Percentiles rank a stretch among this genome's conserved stretches.
Evolutionary conservation across 2,329 filamentous ascomycete species (phyloP).

Genomic region (Didymella glomerata): DNA sequence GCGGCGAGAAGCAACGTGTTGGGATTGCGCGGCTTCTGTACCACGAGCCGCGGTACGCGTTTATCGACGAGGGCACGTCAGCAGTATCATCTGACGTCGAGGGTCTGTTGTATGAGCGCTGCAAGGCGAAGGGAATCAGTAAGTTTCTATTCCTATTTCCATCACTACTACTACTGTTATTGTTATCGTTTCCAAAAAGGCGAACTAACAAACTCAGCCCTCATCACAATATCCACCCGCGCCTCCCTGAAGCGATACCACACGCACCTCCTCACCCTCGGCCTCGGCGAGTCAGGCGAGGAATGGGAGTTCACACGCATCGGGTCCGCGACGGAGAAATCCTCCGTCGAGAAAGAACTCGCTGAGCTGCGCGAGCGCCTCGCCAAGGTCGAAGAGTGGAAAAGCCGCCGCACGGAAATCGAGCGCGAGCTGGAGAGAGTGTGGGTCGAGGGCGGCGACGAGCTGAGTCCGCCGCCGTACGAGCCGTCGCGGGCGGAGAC

Average conservation of each 20-base stretch:
- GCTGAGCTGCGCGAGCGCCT: constrained; percentile 82
- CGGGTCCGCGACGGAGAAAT: constrained; percentile 90
- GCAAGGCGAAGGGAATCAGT: constrained; percentile 94
- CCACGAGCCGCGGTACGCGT: constrained; percentile 92
- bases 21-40: constrained; percentile 89
- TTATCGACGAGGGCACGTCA: constrained; percentile 94
- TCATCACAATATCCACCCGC: constrained; percentile 95
- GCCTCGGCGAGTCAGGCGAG: constrained; percentile 79
- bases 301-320: constrained; percentile 95
- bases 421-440: constrained; percentile 78
- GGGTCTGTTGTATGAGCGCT: constrained; percentile 88
- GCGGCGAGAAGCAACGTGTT: constrained; percentile 96
- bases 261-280: constrained; percentile 86
- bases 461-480: constrained; percentile 51
- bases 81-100: constrained; percentile 96
- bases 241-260: constrained; percentile 96
- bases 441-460: constrained; percentile 60
- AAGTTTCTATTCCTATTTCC: constrained; percentile 50
- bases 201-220: constrained; percentile 58
- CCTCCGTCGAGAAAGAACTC: constrained; percentile 90
- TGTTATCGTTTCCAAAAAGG: no score
- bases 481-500: constrained; percentile 21
- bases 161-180: no score
- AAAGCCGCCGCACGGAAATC: constrained; percentile 78
- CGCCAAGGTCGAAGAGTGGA: constrained; percentile 84